Evolutionary conservation across 2,329 filamentous ascomycete species (phyloP), one percentile per base, ranked within the genome.

Genomic region (Cryphonectria radicalis): DNA sequence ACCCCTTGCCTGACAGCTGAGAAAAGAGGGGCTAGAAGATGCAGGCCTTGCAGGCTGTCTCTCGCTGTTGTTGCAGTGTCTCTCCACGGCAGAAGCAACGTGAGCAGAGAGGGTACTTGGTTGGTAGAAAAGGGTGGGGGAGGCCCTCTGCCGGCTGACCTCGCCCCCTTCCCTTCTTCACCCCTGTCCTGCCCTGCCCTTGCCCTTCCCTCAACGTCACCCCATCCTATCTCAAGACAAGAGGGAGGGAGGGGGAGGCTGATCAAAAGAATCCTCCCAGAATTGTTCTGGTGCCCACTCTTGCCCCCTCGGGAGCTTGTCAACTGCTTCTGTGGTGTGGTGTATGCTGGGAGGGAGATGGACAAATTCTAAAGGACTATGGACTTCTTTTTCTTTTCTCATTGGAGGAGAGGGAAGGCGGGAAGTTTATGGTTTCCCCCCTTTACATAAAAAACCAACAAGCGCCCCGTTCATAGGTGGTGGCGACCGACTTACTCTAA

Each of bases 151-250:
- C 55, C 55, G 55, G 55, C 55, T 57, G 53, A 28, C 53, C 13
- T 28, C 25, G 53, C 10, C 53, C 53, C 53, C 25, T 28, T 10
- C 25, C 53, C 14, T 55, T 55, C 14, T 55, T 55, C n/a, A 4
- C 19, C 25, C 46, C 46, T 50, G 46, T 50, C 46, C 6, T 50
- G 46, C 46, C 46, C 6, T 50, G 46, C 46, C 22, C 46, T 50
- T 10, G 46, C 46, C 46, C 17, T 25, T 57, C 25, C n/a, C 53
- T 57, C 55, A 28, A 59, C 55, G 55, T 59, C 55, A 59, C 55
- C 55, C 55, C 55, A 59, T 59, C 28, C 55, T 32, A 59, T 59
- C 55, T 59, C 55, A 59, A 59, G 25, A 35, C 14, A 19, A 57
- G 25, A 17, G 1, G 6, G 13, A 17, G 1, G 6, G 13, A 57